Base-by-base conservation (phyloP, 2,329 filamentous ascomycete genomes). In the Cladosporium sp. region DNA sequence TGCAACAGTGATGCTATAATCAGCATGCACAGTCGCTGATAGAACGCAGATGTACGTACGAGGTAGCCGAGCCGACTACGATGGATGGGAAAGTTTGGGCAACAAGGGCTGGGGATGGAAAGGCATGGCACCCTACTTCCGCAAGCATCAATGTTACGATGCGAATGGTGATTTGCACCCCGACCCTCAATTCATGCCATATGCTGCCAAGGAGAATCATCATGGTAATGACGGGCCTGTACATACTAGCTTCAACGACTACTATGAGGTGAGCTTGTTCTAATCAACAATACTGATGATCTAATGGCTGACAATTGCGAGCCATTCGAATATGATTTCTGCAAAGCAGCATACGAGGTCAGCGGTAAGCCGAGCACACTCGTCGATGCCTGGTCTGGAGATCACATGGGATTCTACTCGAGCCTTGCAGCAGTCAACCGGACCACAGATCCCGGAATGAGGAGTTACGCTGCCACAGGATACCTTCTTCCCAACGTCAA, bases 321-420 rank as follows among this genome's bases (percentile, higher is more conserved):
- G 58, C 71, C 72, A 1, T 68, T 72, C n/a, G 70, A 71, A 56
- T 66, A 72, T 25, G 69, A 72, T 34, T 72, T 73, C 58, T 68
- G 66, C 54, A 65, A 69, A 37, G 71, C 72, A 13, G 66, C 66
- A 0, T 68, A 73, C 49, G 68, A 69, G 49, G 67, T 70, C 13
- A 64, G 64, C 2, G 70, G 70, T 4, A 62, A 63, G 25, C 40
- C 65, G 17, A 66, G 66, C 22, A 71, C 66, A 1, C 65, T 70
- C 28, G 53, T 61, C 1, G 70, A 72, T 58, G 66, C 69, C 1
- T 71, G 68, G 68, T 65, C 61, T 15, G 68, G 69, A 3, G 67
- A 70, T 44, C 70, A 70, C 52, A 62, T 70, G 47, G 68, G 69
- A 3, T 71, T 71, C 57, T 72, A 69, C 45, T 66, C 64, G 8